phyloP scores from a whole-genome alignment of 2,329 filamentous ascomycete genomes.

The Ophiosphaerella herpotricha region DNA sequence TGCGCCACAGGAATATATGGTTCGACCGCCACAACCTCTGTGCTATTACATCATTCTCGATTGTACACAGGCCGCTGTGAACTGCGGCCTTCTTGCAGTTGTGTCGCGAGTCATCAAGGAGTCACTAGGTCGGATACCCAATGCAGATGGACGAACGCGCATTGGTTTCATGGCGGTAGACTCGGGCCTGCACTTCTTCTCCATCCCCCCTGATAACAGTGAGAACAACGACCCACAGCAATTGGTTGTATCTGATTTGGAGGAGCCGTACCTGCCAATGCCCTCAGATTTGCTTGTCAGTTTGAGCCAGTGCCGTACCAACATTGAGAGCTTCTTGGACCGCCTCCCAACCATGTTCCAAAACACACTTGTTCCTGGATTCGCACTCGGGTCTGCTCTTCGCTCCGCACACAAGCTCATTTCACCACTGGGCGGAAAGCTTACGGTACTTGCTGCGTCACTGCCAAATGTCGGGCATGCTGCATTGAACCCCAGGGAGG shows the following conservation, averaged over 20 bases:
- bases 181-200: slow-evolving; percentile 93
- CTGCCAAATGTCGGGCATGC: slow-evolving; percentile 89
- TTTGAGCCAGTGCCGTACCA: slow-evolving; percentile 83
- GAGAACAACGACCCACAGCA: slow-evolving; percentile 85
- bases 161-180: slow-evolving; percentile 96
- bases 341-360: slow-evolving; percentile 97
- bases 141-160: slow-evolving; percentile 88
- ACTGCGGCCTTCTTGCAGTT: slow-evolving; percentile 81
- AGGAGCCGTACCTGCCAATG: slow-evolving; percentile 95
- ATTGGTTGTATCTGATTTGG: slow-evolving; percentile 91
- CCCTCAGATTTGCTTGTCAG: slow-evolving; percentile 90
- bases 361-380: slow-evolving; percentile 84
- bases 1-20: slow-evolving; percentile 99
- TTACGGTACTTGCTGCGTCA: slow-evolving; percentile 86
- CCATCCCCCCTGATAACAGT: slow-evolving; percentile 84
- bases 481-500: slow-evolving; percentile 86
- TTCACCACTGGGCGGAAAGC: slow-evolving; percentile 90
- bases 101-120: slow-evolving; percentile 92
- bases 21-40: slow-evolving; percentile 86
- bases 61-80: slow-evolving; percentile 68
- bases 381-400: slow-evolving; percentile 93
- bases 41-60: slow-evolving; percentile 36
- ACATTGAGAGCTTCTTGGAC: slow-evolving; percentile 86
- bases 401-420: slow-evolving; percentile 95
- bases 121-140: slow-evolving; percentile 96